Evolutionary conservation across 441 rosid genomes (phyloP), one percentile per base, ranked within the genome.

Genomic region (Breynia disticha): DNA sequence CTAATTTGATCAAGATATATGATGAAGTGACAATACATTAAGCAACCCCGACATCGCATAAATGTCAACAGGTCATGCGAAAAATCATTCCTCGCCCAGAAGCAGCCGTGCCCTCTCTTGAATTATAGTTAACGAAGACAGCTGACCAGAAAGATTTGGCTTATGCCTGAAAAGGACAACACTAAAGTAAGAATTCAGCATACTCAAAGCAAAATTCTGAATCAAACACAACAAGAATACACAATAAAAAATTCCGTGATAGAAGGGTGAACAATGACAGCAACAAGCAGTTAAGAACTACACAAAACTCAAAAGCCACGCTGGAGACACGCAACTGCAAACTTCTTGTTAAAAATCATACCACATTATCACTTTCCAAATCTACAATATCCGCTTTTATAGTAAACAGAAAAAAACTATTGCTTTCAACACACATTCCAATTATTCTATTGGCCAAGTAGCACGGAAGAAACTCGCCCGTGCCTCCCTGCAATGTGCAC

Each of bases 1-100:
- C 35, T 28, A 28, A 5, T 41, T 41, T 15, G 44, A 41, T 11
- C n/a, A 4, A 35, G 59, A 70, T 0, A 20, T 28, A 48, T 22
- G 52, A 66, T 54, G 61, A 15, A 47, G 63, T 42, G 68, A 47
- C 51, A 66, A 56, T 88, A 88, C 98, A 81, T 91, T 84, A 58
- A 82, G 80, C 75, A 84, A 77, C 69, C 90, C 91, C 69, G 97
- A 84, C 98, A 91, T 88, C 62, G 84, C 72, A 73, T 58, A 61
- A 55, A 57, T 55, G 66, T 82, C 78, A 81, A 72, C 55, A 59
- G 79, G 46, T 75, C 73, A 69, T 71, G 79, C 76, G 69, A 75
- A 72, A 74, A 56, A 59, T 63, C 86, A 82, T 72, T 67, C 89
- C 76, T 66, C 48, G 73, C 62, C 48, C 71, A 55, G 63, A 67